These are phyloP conservation scores for Umbelopsis sp. DNA, from an alignment of 192 early-diverging fungal species.

Conservation along the genomic window DNA sequence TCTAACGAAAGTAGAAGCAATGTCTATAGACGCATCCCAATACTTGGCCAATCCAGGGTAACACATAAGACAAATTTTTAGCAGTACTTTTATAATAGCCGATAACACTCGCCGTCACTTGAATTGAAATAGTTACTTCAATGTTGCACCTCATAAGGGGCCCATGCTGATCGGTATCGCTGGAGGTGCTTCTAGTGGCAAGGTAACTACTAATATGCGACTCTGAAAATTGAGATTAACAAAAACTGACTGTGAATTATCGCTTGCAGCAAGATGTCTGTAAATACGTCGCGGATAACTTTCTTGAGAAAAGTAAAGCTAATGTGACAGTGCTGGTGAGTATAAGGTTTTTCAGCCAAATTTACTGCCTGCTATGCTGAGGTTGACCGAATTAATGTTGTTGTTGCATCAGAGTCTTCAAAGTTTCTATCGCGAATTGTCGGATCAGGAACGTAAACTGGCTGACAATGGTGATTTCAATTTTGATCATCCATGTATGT, in stretches of 20 bases:
- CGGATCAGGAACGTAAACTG: conserved; percentile 52
- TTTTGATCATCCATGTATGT: conserved; percentile 66
- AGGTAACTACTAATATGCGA: conserved; percentile 26
- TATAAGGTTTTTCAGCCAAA: not conserved
- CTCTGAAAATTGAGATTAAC: not conserved
- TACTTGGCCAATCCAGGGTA: conserved; percentile 14
- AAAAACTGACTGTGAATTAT: not conserved
- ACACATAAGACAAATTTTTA: not conserved
- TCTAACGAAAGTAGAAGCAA: not conserved
- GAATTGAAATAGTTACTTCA: conserved; percentile 28
- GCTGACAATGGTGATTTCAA: conserved; percentile 57
- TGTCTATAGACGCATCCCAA: conserved; percentile 5
- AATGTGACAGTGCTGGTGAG: conserved; percentile 16
- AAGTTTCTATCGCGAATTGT: conserved; percentile 66
- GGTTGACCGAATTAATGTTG: too few relatives aligned
- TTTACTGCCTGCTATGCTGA: conserved; percentile 40
- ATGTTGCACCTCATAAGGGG: conserved; percentile 27
- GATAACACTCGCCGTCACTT: not conserved
- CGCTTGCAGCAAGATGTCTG: conserved; percentile 41
- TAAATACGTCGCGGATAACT: conserved; percentile 36
- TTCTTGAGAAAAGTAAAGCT: conserved; percentile 33
- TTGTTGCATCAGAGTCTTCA: conserved; percentile 47
- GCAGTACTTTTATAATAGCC: not conserved
- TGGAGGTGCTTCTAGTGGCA: conserved; percentile 54
- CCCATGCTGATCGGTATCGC: conserved; percentile 57